Base-by-base conservation (phyloP, 73 alveolate genomes). In the Paramecium biaurelia region DNA sequence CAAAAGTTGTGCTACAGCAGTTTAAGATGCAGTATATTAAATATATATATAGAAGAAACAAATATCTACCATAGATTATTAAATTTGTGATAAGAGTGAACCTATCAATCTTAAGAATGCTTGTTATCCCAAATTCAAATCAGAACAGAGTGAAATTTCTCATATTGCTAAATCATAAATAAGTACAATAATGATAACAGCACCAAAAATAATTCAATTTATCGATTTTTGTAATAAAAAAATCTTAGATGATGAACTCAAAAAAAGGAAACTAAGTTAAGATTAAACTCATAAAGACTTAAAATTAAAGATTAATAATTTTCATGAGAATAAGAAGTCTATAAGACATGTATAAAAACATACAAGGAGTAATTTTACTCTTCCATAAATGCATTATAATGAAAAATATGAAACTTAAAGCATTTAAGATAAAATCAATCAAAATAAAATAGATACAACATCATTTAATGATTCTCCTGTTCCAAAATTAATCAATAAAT, bases 401-500 rank as follows among this genome's bases (percentile, higher is more conserved):
- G 41, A 26, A 5, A 26, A 63, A 63, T 30, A 12, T 2, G 84
- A 63, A 32, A 63, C 45, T 5, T 4, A 63, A 30, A 26, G 11
- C 18, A 30, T 63, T 2, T 12, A 12, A 30, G 84, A 63, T 14
- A 63, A 63, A 63, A 30, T 63, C 4, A 63, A 63, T 32, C 24
- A 63, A 20, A 63, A 63, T 63, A 63, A 63, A 26, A 63, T 63
- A 30, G 84, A 63, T 30, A 30, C 49, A 30, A 14, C 84, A 30
- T 63, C 84, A 63, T 10, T 63, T 30, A 63, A 63, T 63, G 84
- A 26, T 63, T 63, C 84, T 63, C 84, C 87, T 11, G 35, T 32
- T 32, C 35, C 34, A 5, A 41, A 74, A 35, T 28, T 37, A 21
- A 32, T 10, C 4, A 35, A 34, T 12, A 41, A 41, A 18, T 15